Conservation (phyloP, 2,329 filamentous ascomycete genomes). For the Incumbomyces delicatus region DNA sequence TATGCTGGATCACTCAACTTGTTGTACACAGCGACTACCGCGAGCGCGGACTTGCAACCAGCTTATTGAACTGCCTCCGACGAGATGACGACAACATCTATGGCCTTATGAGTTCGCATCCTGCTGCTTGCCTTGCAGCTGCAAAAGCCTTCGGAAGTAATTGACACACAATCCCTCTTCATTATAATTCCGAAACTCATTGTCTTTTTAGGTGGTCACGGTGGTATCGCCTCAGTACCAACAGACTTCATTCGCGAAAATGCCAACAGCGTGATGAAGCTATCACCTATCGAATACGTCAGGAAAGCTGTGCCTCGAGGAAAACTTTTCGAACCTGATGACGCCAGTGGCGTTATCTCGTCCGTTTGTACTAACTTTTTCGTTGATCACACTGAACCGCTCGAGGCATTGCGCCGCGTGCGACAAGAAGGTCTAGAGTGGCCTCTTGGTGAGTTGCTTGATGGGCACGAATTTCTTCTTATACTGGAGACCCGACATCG, state of each 20-base stretch:
- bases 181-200: not conserved
- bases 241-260: slow-evolving; percentile 12
- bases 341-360: slow-evolving; percentile 11
- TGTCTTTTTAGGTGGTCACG: slow-evolving; percentile 9
- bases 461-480: slow-evolving; percentile 15
- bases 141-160: slow-evolving; percentile 12
- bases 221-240: slow-evolving; percentile 8
- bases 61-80: slow-evolving; percentile 16
- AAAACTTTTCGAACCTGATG: slow-evolving; percentile 12
- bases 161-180: not conserved
- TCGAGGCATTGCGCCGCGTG: slow-evolving; percentile 9
- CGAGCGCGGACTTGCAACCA: slow-evolving; percentile 27
- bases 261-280: slow-evolving; percentile 9
- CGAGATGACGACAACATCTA: slow-evolving; percentile 9
- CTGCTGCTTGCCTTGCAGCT: slow-evolving; percentile 9
- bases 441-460: slow-evolving; percentile 16
- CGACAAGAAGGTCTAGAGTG: slow-evolving; percentile 9
- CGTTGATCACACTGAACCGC: slow-evolving; percentile 16
- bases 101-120: slow-evolving; percentile 11
- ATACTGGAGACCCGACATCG: slow-evolving; percentile 6
- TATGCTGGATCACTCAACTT: slow-evolving; percentile 35
- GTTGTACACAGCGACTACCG: slow-evolving; percentile 29
- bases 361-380: slow-evolving; percentile 12
- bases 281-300: slow-evolving; percentile 5
- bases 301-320: slow-evolving; percentile 12